A percentile compares a stretch with the other conserved stretches of the same genome.
phyloP scores from a whole-genome alignment of 306 rosid genomes.

The Amphicarpaea edgeworthii region DNA sequence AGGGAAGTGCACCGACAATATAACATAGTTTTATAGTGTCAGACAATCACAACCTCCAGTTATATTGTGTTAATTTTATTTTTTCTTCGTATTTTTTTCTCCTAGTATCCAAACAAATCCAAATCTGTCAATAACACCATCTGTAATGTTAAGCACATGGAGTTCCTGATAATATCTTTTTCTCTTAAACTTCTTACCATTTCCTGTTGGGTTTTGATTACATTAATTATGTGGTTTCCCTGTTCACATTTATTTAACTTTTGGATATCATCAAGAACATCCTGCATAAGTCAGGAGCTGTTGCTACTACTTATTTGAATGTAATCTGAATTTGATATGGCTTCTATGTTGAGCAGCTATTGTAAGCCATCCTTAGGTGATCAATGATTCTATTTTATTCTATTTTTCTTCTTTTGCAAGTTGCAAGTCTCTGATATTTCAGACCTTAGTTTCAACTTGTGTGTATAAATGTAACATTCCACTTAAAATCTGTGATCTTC shows the following conservation, averaged over 20 bases:
- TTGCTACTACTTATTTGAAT: no score
- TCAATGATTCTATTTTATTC: background rate
- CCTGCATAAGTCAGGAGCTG: no score
- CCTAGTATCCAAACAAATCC: no score
- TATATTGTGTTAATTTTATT: no score
- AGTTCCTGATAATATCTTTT: background rate
- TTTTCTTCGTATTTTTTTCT: no score
- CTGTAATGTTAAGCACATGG: slow-evolving; percentile 6
- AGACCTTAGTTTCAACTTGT: background rate
- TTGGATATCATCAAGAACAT: background rate
- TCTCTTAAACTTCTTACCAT: background rate
- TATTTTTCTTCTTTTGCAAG: slow-evolving; percentile 1
- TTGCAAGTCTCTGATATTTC: background rate
- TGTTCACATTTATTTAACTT: background rate
- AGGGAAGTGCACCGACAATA: no score
- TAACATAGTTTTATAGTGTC: no score
- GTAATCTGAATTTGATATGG: background rate
- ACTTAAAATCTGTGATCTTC: background rate
- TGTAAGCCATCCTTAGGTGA: background rate
- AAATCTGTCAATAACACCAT: background rate
- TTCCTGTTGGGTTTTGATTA: background rate
- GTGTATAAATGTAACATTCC: background rate
- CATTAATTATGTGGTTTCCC: background rate
- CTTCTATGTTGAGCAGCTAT: background rate
- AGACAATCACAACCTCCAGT: no score